These are phyloP conservation scores for Megacollybia marginata DNA, from an alignment of 768 basidiomycete species.

Conservation along the genomic window DNA sequence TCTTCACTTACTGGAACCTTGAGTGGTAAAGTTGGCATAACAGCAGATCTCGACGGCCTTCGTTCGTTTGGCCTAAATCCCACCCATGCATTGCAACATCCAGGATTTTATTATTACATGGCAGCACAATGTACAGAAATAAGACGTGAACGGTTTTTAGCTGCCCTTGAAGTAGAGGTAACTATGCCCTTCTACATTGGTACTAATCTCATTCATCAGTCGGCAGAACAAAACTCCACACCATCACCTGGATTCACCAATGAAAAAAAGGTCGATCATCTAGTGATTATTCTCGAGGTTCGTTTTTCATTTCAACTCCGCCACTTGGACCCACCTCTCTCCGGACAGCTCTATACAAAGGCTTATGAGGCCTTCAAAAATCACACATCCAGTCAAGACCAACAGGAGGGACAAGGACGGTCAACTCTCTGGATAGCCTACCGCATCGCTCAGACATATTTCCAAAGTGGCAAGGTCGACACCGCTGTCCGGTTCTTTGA, in stretches of 20 bases:
- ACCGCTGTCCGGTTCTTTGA: constrained; percentile 94
- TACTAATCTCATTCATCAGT: constrained; percentile 25
- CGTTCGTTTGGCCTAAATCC: constrained; percentile 71
- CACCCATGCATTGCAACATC: constrained; percentile 76
- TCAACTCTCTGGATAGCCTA: constrained; percentile 87
- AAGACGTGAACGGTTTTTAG: constrained; percentile 60
- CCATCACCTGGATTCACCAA: constrained; percentile 68
- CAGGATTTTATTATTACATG: constrained; percentile 89
- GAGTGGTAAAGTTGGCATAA: constrained; percentile 11
- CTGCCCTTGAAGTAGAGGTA: constrained; percentile 52
- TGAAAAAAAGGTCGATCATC: constrained; percentile 90
- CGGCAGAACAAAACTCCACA: constrained; percentile 34
- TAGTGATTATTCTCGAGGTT: constrained; percentile 78
- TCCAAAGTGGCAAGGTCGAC: constrained; percentile 72
- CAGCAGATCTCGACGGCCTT: constrained; percentile 49
- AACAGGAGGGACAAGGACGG: constrained; percentile 56
- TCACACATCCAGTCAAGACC: constrained; percentile 36
- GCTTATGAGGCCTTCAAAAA: constrained; percentile 92
- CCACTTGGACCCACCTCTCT: neutral
- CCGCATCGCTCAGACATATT: constrained; percentile 84
- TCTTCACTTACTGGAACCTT: constrained; percentile 11
- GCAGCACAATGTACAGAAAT: constrained; percentile 82
- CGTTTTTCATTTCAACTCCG: constrained; percentile 2
- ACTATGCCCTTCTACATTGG: neutral
- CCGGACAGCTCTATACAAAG: constrained; percentile 77